Evolutionary conservation across 768 basidiomycete genomes (phyloP).

Genomic region (Lyophyllum semitale): DNA sequence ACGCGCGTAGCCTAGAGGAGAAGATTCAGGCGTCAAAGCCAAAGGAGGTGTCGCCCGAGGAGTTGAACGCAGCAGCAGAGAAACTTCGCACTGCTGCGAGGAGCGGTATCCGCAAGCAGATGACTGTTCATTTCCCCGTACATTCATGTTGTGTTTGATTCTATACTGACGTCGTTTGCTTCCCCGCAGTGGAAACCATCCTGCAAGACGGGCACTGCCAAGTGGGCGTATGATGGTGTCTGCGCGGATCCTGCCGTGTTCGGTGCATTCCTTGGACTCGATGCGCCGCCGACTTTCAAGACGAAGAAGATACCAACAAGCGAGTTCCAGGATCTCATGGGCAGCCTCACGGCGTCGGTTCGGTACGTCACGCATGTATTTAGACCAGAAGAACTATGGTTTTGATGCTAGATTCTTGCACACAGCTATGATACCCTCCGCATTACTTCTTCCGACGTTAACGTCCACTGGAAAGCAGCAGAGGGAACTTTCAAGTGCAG

Average conservation of each 20-base stretch:
- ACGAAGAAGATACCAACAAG: constrained; percentile 42
- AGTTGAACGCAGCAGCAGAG: constrained; percentile 42
- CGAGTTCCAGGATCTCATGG: constrained; percentile 36
- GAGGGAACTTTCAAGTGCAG: constrained; percentile 61
- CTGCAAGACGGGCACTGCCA: constrained; percentile 47
- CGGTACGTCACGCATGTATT: constrained; percentile 31
- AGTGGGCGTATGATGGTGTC: constrained; percentile 55
- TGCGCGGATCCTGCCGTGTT: constrained; percentile 50
- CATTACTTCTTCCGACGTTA: constrained; percentile 45
- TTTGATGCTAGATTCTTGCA: background rate
- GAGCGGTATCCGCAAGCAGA: constrained; percentile 55
- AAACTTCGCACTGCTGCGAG: constrained; percentile 45
- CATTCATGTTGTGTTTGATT: background rate
- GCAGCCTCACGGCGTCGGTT: constrained; percentile 32
- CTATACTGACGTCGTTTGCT: background rate
- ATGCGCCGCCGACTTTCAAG: constrained; percentile 50
- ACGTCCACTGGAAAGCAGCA: constrained; percentile 44
- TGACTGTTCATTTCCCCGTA: constrained; percentile 34
- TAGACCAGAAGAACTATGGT: background rate
- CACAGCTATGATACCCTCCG: constrained; percentile 40
- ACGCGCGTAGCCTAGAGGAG: constrained; percentile 29
- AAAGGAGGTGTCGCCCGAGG: constrained; percentile 35
- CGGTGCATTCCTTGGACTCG: constrained; percentile 42
- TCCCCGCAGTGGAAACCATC: constrained; percentile 48
- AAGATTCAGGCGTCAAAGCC: constrained; percentile 23